Evolutionary conservation across 2,329 filamentous ascomycete species (phyloP).

Genomic region (Rhytidhysteron rufulum): DNA sequence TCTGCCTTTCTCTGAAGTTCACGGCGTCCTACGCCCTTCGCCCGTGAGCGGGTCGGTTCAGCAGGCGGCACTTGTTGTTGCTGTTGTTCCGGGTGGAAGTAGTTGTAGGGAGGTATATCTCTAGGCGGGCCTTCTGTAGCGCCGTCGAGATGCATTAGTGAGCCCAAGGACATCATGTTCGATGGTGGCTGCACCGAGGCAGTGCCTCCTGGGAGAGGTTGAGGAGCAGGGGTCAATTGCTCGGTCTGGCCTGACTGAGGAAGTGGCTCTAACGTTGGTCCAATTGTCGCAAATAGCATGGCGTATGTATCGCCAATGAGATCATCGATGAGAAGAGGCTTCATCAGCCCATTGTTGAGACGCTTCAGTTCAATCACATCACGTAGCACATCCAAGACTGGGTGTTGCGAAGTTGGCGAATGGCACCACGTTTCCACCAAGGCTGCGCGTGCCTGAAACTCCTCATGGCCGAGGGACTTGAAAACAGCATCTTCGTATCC

Average conservation of each 20-base stretch:
- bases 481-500: conserved; percentile 64
- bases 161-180: conserved; percentile 24
- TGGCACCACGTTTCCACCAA: conserved; percentile 59
- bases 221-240: conserved; percentile 5
- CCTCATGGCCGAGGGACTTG: conserved; percentile 60
- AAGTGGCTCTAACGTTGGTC: conserved; percentile 53
- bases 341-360: conserved; percentile 84
- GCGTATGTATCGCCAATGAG: conserved; percentile 90
- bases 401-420: conserved; percentile 43
- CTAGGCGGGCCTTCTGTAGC: conserved; percentile 7
- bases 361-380: conserved; percentile 68
- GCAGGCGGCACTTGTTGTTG: conserved; percentile 7
- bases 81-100: conserved; percentile 25
- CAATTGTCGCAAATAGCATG: conserved; percentile 66
- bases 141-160: conserved; percentile 31
- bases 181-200: conserved; percentile 8
- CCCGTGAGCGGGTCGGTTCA: conserved; percentile 31
- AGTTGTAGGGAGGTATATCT: conserved; percentile 18
- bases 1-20: conserved; percentile 59
- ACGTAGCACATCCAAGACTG: conserved; percentile 59
- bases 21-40: conserved; percentile 57
- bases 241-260: conserved; percentile 29
- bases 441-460: conserved; percentile 58
- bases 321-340: conserved; percentile 81
- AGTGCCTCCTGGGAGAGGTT: not conserved